phyloP scores from a whole-genome alignment of 176 grass and related monocot genomes.

The Dactylis glomerata region DNA sequence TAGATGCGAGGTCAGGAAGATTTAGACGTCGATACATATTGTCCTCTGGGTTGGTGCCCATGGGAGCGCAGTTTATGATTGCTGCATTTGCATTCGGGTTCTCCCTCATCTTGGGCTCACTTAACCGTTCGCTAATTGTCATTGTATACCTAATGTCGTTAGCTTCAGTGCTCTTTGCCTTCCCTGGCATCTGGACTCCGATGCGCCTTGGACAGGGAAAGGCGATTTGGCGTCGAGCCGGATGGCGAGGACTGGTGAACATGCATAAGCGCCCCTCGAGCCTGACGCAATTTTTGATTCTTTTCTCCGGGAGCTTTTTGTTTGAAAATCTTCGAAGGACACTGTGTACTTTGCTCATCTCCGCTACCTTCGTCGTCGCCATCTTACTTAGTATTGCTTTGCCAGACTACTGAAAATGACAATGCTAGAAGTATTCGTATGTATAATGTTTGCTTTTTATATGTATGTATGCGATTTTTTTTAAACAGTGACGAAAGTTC shows the following conservation, averaged over 20 bases:
- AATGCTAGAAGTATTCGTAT: neutral
- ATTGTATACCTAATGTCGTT: neutral
- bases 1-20: neutral
- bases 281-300: accelerated
- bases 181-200: conserved; percentile 19
- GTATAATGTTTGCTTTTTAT: neutral
- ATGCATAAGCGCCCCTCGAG: neutral
- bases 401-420: conserved; percentile 15
- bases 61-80: neutral
- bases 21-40: neutral
- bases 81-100: conserved; percentile 17
- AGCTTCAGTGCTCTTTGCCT: neutral
- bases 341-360: neutral
- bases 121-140: neutral
- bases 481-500: too few relatives aligned
- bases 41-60: neutral
- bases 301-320: neutral
- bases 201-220: neutral
- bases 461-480: too few relatives aligned
- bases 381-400: neutral
- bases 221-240: neutral
- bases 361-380: neutral
- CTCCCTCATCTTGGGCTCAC: neutral
- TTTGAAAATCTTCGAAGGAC: neutral
- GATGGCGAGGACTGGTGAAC: neutral